These are phyloP conservation scores for Sarocladium oryzae DNA, from an alignment of 2,329 filamentous ascomycete species.

Conservation along the genomic window DNA sequence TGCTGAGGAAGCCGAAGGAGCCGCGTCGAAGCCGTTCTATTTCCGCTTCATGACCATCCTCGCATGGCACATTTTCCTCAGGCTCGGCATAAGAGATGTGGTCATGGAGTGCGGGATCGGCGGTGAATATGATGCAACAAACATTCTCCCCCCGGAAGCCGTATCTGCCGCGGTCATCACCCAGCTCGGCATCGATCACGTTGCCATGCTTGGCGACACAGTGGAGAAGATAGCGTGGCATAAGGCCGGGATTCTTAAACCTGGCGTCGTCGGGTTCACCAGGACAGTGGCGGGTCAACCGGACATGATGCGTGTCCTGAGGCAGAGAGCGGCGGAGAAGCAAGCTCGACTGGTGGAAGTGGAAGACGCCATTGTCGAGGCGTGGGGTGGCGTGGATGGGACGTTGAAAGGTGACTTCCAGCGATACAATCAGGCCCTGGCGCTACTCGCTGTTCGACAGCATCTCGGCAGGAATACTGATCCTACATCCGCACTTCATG, in stretches of 20 bases:
- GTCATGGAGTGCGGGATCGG: conserved; percentile 93
- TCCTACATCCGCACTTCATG: conserved; percentile 16
- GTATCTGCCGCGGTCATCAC: conserved; percentile 70
- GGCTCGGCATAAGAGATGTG: conserved; percentile 68
- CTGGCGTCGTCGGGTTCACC: conserved; percentile 36
- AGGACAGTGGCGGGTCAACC: conserved; percentile 21
- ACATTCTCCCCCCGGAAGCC: conserved; percentile 59
- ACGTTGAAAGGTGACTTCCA: conserved; percentile 46
- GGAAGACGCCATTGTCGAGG: conserved; percentile 27
- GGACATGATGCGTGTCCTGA: conserved; percentile 46
- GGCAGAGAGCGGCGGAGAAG: conserved; percentile 53
- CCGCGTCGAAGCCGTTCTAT: conserved; percentile 74
- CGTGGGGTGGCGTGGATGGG: conserved; percentile 35
- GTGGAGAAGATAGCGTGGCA: conserved; percentile 83
- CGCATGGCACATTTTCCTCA: conserved; percentile 76
- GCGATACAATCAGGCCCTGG: conserved; percentile 53
- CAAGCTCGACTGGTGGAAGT: conserved; percentile 37
- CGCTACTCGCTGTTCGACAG: conserved; percentile 47
- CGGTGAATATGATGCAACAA: conserved; percentile 89
- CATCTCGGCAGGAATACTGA: conserved; percentile 39
- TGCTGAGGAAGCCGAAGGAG: conserved; percentile 38
- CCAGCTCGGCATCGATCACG: conserved; percentile 80
- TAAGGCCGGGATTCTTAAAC: conserved; percentile 82
- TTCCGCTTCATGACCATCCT: conserved; percentile 88
- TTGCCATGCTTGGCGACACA: conserved; percentile 70